Base-by-base conservation (phyloP, 106 monocot species). In the Phalaenopsis equestris region DNA sequence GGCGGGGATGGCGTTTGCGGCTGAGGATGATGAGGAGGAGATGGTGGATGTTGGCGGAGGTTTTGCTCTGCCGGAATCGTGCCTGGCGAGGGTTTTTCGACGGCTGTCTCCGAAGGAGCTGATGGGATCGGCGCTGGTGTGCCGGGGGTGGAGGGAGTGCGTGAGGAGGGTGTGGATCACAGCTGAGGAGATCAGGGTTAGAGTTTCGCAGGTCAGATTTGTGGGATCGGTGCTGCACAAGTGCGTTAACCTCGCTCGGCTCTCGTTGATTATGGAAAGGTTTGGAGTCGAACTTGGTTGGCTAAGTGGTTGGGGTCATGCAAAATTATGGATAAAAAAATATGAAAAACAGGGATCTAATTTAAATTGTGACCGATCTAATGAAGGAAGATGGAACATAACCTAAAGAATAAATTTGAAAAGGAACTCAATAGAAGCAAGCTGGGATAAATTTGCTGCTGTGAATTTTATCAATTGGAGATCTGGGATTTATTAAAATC, bases 211-310 rank as follows among this genome's bases (percentile, higher is more conserved):
- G 80, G 82, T 95, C 75, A 86, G 90, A 16, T 91, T 93, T 70
- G 90, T 99, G 8, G 99, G 91, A 49, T 93, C 93, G 56, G 86
- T 95, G 84, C 88, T 99, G 18, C 81, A 91, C 57, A 89, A 86
- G 76, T 99, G 99, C 75, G 55, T 81, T 24, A 84, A 80, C 1
- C 80, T 99, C 15, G 67, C 74, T 8, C 78, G 86, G 56, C 93
- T 99, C 45, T 78, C 80, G 5, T 88, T 99, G 19, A 85, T 75
- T 11, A 91, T 99, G 90, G 93, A 99, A 88, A 99, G 99, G 99
- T 99, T 73, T 84, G 86, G 47, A 37, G 19, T 47, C 46, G 55
- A 36, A 46, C n/a, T 57, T 56, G 52, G 9, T 65, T 61, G 61
- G 61, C 52, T 12, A 14, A 61, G 61, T 2, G 61, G 2, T 21